Evolutionary conservation across 345 rosid species (phyloP), one percentile per base, ranked within the genome.

Genomic region (Camelina hispida): DNA sequence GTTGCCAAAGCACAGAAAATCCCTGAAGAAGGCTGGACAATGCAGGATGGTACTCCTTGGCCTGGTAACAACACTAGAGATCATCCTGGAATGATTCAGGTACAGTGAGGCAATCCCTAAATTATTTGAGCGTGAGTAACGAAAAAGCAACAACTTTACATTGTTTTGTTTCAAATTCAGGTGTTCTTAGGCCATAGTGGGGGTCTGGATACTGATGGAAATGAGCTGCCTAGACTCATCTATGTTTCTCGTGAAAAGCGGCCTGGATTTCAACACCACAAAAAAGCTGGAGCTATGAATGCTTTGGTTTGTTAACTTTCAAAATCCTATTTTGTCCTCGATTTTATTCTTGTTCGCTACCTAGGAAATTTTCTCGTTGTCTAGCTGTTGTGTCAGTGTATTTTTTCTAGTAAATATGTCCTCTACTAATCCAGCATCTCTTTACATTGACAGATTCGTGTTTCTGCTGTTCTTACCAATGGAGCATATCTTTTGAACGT

Each of bases 21-120:
- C 89, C 99, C 99, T 35, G 99, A 96, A 87, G 99, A 96, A 87
- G 99, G 99, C 61, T 96, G 99, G 99, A 96, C 99, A 13, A 96
- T 96, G 99, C 98, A 96, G 82, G 99, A 96, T 85, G 99, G 99
- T 59, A 96, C 99, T 73, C 85, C 98, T 5, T 96, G 99, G 99
- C 98, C 99, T 68, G 99, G 99, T 77, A 96, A 96, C 81, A 96
- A 96, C 84, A 79, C 98, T 30, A 86, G 99, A 78, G 99, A 96
- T 82, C 99, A 96, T 80, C 99, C 99, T 37, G 99, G 99, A 84
- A 96, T 95, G 99, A 95, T 91, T 46, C 97, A 88, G 93, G 97
- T 87, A 78, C 56, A 55, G 63, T 37, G 42, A 55, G 38, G 18
- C 73, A 58, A 51, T 42, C 10, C 40, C 22, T 44, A 20, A 2